Conservation (phyloP, 2,329 filamentous ascomycete genomes). For the Curvularia lunata region DNA sequence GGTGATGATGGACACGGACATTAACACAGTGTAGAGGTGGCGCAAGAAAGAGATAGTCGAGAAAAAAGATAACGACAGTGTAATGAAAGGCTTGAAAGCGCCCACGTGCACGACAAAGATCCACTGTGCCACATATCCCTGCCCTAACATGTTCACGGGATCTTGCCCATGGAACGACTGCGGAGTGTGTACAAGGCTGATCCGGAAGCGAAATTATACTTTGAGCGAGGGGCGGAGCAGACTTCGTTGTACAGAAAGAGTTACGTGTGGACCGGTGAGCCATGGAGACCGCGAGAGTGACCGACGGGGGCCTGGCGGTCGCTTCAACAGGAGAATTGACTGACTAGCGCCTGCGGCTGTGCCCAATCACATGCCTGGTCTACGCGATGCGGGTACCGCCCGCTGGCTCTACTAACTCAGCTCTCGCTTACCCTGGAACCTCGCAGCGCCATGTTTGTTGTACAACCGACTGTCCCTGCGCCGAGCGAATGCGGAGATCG, state of each 20-base stretch:
- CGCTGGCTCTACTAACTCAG: conserved; percentile 4
- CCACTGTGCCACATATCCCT: conserved; percentile 1
- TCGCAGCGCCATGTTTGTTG: conserved; percentile 1
- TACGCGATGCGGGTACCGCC: conserved; percentile 6
- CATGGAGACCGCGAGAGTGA: conserved; percentile 3
- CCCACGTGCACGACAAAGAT: conserved; percentile 12
- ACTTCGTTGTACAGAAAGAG: not conserved
- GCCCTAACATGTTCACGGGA: not conserved
- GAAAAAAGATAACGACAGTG: conserved; percentile 21
- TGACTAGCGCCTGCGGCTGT: conserved; percentile 1
- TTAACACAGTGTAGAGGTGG: conserved; percentile 49
- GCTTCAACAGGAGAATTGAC: conserved; percentile 5
- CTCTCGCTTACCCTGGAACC: conserved; percentile 17
- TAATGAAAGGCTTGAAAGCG: conserved; percentile 19
- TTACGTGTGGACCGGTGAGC: conserved; percentile 9
- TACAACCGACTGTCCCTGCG: conserved; percentile 4
- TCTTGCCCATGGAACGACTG: not conserved
- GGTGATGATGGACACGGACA: conserved; percentile 88
- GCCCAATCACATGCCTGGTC: conserved; percentile 6
- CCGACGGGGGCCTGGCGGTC: conserved; percentile 9
- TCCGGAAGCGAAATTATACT: not conserved
- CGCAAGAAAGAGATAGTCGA: conserved; percentile 10
- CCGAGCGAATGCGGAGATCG: not conserved
- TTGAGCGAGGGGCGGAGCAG: conserved; percentile 2
- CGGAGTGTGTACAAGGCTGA: conserved; percentile 1